Evolutionary conservation across 2,329 filamentous ascomycete genomes (phyloP), one percentile per base, ranked within the genome.

Genomic region (Sphaceloma murrayae): DNA sequence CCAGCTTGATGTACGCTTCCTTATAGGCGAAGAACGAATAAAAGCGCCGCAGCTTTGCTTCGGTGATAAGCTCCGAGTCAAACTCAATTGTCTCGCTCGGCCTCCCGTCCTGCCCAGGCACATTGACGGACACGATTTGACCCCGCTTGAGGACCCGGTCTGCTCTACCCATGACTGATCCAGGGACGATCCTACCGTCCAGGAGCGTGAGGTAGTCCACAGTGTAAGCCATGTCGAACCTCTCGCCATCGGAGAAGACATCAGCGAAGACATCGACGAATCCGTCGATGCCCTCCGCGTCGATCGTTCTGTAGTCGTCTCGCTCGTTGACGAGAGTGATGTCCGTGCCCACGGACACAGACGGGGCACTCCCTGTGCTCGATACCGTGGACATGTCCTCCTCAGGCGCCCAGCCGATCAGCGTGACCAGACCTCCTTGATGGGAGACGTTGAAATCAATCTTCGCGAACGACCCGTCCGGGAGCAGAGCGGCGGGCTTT

Each of bases 1-100:
- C 83, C 66, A 89, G 78, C 72, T 88, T 89, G 61, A 88, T 78
- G 58, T 85, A 88, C 1, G 82, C 79, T 64, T 89, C 84, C 53
- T 85, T 78, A 59, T 85, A 72, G 59, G 80, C 85, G 80, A 83
- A 89, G 48, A 82, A 75, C 1, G 81, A 74, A 58, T 87, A 89
- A 58, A 89, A 89, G 43, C 74, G 70, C 4, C 81, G 70, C 19
- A 88, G 65, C 56, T 78, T 79, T 16, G 65, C 70, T 48, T 82
- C 78, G 13, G 74, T 64, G n/a, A 75, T 48, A 0, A 67, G 45
- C 27, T 70, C 65, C 2, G 63, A 67, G 26, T 56, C 59, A 48
- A 73, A 64, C 2, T 38, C 54, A 52, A 55, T 52, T 6, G 58
- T 53, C 22, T 61, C 57, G 3, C 63, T 64, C 29, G n/a, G 17